Conservation (phyloP, 2,329 filamentous ascomycete species). For the Sclerotinia borealis region DNA sequence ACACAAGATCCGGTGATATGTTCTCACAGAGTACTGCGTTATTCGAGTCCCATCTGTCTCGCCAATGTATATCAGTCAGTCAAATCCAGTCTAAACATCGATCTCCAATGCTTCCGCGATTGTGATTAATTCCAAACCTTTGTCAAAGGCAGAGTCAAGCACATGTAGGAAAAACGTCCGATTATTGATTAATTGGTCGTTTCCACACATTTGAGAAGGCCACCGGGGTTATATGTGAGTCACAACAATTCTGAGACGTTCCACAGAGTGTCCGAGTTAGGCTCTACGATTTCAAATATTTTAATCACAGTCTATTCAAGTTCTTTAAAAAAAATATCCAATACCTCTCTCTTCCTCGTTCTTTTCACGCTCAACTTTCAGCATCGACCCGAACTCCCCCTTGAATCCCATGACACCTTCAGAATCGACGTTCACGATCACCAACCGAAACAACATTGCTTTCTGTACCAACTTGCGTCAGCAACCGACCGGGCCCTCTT, state of each 20-base stretch:
- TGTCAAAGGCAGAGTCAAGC: not conserved
- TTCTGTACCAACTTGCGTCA: not conserved
- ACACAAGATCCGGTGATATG: not conserved
- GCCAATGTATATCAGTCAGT: not conserved
- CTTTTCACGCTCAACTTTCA: no score
- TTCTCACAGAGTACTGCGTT: not conserved
- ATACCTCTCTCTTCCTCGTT: not conserved
- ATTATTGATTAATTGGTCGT: not conserved
- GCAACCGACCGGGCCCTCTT: no score
- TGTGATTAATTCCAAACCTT: not conserved
- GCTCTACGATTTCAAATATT: not conserved
- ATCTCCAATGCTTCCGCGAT: not conserved
- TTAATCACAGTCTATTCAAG: not conserved
- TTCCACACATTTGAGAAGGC: no score
- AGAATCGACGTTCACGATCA: not conserved
- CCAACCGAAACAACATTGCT: not conserved
- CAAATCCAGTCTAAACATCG: not conserved
- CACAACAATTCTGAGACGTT: not conserved
- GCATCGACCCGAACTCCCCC: not conserved
- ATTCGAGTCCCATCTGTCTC: not conserved
- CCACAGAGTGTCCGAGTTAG: not conserved
- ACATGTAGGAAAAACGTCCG: not conserved
- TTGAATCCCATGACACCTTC: not conserved
- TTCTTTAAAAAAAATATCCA: not conserved
- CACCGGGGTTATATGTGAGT: not conserved